Percentiles rank a stretch among this genome's conserved stretches.
Conservation (phyloP, 768 basidiomycete species). For the Rhizopogon vinicolor region DNA sequence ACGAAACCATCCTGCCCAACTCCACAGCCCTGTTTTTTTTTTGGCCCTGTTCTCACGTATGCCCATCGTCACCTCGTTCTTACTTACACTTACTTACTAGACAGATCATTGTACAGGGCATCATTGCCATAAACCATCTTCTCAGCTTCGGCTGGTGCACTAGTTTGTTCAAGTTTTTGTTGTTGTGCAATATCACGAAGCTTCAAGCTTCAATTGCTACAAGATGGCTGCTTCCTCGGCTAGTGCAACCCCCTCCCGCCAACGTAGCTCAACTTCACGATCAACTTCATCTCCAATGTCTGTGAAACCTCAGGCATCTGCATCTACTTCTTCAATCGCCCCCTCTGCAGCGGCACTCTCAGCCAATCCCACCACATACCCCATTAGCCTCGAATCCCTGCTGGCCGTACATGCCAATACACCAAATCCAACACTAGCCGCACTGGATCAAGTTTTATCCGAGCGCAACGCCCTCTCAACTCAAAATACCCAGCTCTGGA, state of each 20-base stretch:
- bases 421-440: constrained; percentile 48
- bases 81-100: background rate
- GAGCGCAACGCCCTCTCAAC: constrained; percentile 78
- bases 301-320: constrained; percentile 27
- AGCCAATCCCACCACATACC: constrained; percentile 22
- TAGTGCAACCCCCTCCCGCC: constrained; percentile 16
- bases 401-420: constrained; percentile 50
- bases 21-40: too few relatives aligned
- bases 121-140: background rate
- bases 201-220: background rate
- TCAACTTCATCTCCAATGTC: constrained; percentile 25
- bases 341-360: constrained; percentile 23
- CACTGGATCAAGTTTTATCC: constrained; percentile 70
- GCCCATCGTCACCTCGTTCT: too few relatives aligned
- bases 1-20: background rate
- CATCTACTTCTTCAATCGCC: constrained; percentile 21
- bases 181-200: background rate
- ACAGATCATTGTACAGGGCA: background rate
- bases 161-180: background rate
- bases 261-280: constrained; percentile 17
- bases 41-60: too few relatives aligned
- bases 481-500: constrained; percentile 93
- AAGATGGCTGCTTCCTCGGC: background rate
- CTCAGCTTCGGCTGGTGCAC: background rate
- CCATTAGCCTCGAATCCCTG: constrained; percentile 48